Evolutionary conservation across 768 basidiomycete species (phyloP).

Genomic region (Lactifluus echinatus): DNA sequence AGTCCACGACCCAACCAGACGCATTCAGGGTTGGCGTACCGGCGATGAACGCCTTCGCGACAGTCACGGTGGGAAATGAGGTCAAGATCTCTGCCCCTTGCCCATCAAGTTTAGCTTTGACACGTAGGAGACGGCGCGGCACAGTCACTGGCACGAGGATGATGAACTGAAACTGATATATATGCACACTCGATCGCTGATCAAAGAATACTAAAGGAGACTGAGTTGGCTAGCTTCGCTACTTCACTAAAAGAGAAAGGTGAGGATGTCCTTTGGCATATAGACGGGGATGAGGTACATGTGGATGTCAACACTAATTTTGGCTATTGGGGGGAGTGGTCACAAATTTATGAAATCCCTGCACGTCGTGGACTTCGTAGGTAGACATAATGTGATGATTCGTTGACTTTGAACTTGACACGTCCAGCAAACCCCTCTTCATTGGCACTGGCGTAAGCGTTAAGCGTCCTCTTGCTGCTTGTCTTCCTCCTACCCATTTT

Average conservation of each 20-base stretch:
- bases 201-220: conserved; percentile 52
- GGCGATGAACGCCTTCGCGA: conserved; percentile 51
- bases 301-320: conserved; percentile 63
- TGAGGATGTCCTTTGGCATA: conserved; percentile 69
- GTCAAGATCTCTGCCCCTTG: conserved; percentile 44
- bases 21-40: conserved; percentile 26
- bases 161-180: conserved; percentile 3
- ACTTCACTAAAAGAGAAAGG: conserved; percentile 67
- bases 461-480: too few relatives aligned
- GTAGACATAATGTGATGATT: too few relatives aligned
- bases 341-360: conserved; percentile 70
- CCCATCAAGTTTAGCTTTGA: conserved; percentile 95
- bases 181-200: conserved; percentile 74
- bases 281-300: conserved; percentile 59
- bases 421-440: too few relatives aligned
- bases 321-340: conserved; percentile 63
- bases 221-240: conserved; percentile 46
- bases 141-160: conserved; percentile 8
- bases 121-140: conserved; percentile 50
- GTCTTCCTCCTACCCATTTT: too few relatives aligned
- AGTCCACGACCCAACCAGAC: conserved; percentile 1
- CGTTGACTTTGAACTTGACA: too few relatives aligned
- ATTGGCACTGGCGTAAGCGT: too few relatives aligned
- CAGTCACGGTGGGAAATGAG: conserved; percentile 60
- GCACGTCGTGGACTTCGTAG: conserved; percentile 49